These are phyloP conservation scores for Russula dissimulans DNA, from an alignment of 768 basidiomycete species.

Conservation along the genomic window DNA sequence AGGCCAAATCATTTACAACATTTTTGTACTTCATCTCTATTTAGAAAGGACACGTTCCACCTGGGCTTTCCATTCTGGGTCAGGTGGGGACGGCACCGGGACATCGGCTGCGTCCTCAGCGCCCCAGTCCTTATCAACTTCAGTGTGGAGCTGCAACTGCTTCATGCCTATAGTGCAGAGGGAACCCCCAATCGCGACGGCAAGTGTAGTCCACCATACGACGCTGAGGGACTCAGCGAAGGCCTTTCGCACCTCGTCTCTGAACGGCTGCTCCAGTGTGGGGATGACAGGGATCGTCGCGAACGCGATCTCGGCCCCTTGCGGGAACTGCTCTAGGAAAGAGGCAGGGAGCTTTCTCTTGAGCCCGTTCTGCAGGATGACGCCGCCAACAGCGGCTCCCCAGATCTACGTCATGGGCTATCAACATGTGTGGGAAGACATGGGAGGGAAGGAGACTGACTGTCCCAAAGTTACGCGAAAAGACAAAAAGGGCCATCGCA, in stretches of 20 bases:
- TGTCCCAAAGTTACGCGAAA: conserved; percentile 20
- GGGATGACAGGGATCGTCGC: conserved; percentile 25
- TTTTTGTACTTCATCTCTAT: too few relatives aligned
- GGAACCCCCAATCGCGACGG: conserved; percentile 24
- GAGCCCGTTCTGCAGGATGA: conserved; percentile 33
- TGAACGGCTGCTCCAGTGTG: conserved; percentile 20
- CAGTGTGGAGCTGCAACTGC: conserved; percentile 23
- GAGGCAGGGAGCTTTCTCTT: conserved; percentile 23
- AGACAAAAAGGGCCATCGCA: conserved; percentile 28
- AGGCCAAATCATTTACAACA: too few relatives aligned
- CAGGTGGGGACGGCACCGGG: too few relatives aligned
- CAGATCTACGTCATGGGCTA: conserved; percentile 22
- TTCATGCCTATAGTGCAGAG: conserved; percentile 24
- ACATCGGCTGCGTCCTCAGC: conserved; percentile 5
- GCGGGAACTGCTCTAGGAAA: conserved; percentile 22
- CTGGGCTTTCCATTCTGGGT: too few relatives aligned
- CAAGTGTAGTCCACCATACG: conserved; percentile 28
- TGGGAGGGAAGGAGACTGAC: neutral
- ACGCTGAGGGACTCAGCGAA: conserved; percentile 23
- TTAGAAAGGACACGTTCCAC: too few relatives aligned
- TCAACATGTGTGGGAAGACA: neutral
- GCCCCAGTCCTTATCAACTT: conserved; percentile 28
- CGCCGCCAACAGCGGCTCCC: conserved; percentile 31
- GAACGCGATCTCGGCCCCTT: conserved; percentile 22
- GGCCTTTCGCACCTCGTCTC: conserved; percentile 22